Evolutionary conservation across 495 filamentous ascomycete genomes (phyloP), one percentile per base, ranked within the genome.

Genomic region (Melanomma pulvis-pyrius): DNA sequence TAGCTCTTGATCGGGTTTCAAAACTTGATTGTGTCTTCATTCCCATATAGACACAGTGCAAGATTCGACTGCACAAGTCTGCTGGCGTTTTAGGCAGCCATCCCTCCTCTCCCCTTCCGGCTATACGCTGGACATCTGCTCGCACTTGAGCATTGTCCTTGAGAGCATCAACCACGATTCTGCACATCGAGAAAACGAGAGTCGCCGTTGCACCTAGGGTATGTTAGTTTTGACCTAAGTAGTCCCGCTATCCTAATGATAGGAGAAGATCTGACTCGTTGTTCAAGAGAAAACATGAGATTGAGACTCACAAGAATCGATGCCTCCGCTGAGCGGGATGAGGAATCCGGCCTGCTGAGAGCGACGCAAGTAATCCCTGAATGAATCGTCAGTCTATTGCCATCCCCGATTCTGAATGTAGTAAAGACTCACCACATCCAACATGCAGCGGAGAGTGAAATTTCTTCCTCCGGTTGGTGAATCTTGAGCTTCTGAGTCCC

Each of bases 1-100:
- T 85, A 0, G 93, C 90, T 46, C 93, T 81, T 24, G 81, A 76
- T 1, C 91, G 81, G 1, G 93, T 96, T 59, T 93, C 91, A 24
- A 77, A 74, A 21, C 83, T 86, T 15, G 84, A 88, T 63, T 96
- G 88, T 57, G 83, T 81, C 36, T 82, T 74, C 80, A 86, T 96
- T 12, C 93, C 93, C 89, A 97, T 92, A 76, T 89, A 97, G 47
- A 78, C 74, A 0, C 92, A 96, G 52, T 86, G 83, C 71, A 96
- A 91, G 29, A 94, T 81, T 22, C 75, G 78, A 55, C 71, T 67
- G 63, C 74, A 77, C 19, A 74, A 80, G 67, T 82, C 82, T 66
- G 79, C 48, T 2, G 79, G 70, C 7, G 54, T 73, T 8, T n/a
- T 75, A 4, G 87, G 89, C 1, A 89, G 59, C 78, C 82, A 82